A percentile compares a stretch with the other conserved stretches of the same genome.
These are phyloP conservation scores for Silene vulgaris DNA, from an alignment of 179 eudicot genomes.

Conservation along the genomic window DNA sequence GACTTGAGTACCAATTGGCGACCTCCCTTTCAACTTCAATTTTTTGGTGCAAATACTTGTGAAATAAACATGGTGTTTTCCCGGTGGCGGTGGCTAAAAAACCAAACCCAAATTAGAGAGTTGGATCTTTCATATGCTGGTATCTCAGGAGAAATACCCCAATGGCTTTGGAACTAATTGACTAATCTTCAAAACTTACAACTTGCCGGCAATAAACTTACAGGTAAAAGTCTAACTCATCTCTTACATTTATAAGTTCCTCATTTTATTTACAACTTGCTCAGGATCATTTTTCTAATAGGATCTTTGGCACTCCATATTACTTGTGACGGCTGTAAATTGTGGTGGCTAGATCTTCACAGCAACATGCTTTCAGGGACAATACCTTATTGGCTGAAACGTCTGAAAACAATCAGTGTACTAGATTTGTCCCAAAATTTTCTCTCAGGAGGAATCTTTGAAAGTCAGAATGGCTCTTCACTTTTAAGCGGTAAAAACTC, in stretches of 20 bases:
- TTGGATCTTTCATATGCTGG: conserved; percentile 15
- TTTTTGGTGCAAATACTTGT: background rate
- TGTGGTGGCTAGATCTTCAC: background rate
- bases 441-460: background rate
- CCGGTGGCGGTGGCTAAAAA: conserved; percentile 12
- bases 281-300: background rate
- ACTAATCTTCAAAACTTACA: background rate
- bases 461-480: background rate
- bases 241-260: background rate
- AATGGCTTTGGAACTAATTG: conserved; percentile 12
- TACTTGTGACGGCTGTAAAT: background rate
- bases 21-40: conserved; percentile 12
- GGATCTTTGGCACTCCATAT: conserved; percentile 5
- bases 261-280: background rate
- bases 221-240: background rate
- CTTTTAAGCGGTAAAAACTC: background rate
- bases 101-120: background rate
- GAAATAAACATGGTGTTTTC: background rate
- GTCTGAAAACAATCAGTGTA: no score
- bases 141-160: conserved; percentile 9
- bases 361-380: background rate
- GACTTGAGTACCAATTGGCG: background rate
- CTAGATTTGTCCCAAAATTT: background rate
- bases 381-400: background rate
- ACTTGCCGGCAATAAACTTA: background rate